A percentile compares a stretch with the other conserved stretches of the same genome.
These are phyloP conservation scores for Yarrowia sp. DNA, from an alignment of 805 yeast genomes.

Conservation along the genomic window DNA sequence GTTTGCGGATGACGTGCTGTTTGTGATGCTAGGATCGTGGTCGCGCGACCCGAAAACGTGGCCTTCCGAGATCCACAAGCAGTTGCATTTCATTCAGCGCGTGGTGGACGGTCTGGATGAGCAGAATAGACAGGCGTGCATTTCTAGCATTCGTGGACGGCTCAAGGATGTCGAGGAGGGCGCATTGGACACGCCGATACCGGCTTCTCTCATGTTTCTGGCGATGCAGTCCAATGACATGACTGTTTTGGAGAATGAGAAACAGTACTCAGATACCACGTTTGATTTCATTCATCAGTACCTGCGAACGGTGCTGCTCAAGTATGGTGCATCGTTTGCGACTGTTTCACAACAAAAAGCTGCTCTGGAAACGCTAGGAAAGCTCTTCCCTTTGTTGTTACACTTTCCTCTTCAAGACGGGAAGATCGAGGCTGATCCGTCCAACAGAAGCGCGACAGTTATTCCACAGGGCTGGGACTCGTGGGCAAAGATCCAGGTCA, in stretches of 20 bases:
- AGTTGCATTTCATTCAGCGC: conserved; percentile 9
- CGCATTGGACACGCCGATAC: not conserved
- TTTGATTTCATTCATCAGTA: conserved; percentile 36
- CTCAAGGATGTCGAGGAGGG: conserved; percentile 18
- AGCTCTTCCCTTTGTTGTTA: conserved; percentile 13
- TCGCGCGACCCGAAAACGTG: conserved; percentile 7
- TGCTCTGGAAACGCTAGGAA: conserved; percentile 16
- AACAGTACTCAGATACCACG: conserved; percentile 32
- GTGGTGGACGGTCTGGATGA: not conserved
- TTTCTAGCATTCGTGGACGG: conserved; percentile 9
- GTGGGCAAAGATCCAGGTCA: conserved; percentile 35
- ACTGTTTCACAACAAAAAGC: conserved; percentile 7
- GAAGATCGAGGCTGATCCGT: conserved; percentile 27
- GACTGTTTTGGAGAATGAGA: conserved; percentile 30
- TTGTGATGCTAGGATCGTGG: conserved; percentile 15
- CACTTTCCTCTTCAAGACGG: conserved; percentile 28
- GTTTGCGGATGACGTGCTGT: conserved; percentile 21
- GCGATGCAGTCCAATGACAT: conserved; percentile 25
- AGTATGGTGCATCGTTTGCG: conserved; percentile 26
- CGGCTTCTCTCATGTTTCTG: conserved; percentile 11
- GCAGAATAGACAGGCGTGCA: conserved; percentile 13
- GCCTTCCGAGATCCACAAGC: not conserved
- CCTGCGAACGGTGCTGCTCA: conserved; percentile 31
- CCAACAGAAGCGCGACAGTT: conserved; percentile 30
- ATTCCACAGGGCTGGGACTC: conserved; percentile 43